Evolutionary conservation across 139 green algal species (phyloP).

Genomic region (Astrephomene gubernaculifera): DNA sequence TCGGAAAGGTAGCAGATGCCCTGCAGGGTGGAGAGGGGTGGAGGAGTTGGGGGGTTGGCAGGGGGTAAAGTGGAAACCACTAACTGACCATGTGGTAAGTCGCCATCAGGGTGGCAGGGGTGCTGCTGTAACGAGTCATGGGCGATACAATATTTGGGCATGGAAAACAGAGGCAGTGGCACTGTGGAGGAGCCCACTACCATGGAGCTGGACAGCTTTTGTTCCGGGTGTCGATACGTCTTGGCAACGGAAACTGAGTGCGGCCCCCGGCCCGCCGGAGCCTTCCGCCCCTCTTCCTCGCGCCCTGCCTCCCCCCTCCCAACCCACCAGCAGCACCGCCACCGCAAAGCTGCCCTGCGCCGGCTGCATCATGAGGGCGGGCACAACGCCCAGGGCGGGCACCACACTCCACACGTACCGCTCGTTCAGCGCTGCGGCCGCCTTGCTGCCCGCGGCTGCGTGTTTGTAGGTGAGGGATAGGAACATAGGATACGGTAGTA

Average conservation of each 20-base stretch:
- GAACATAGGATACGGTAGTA: too few relatives aligned
- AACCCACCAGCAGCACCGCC: constrained; percentile 49
- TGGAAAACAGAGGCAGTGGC: too few relatives aligned
- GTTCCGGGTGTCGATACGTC: too few relatives aligned
- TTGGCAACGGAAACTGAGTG: too few relatives aligned
- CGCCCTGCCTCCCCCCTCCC: not conserved
- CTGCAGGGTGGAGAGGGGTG: not conserved
- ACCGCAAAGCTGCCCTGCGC: constrained; percentile 53
- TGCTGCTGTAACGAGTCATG: too few relatives aligned
- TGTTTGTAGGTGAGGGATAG: not conserved
- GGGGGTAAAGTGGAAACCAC: not conserved
- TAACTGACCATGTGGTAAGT: not conserved
- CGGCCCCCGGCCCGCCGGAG: too few relatives aligned
- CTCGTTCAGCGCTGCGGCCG: constrained; percentile 25
- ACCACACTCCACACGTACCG: constrained; percentile 87
- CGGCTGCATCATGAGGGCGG: constrained; percentile 69
- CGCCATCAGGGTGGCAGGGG: too few relatives aligned
- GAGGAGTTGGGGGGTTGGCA: not conserved
- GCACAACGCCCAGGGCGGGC: constrained; percentile 86
- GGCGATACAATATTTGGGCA: too few relatives aligned
- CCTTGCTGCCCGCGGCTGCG: constrained; percentile 13
- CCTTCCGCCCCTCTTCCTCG: not conserved
- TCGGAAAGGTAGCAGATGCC: constrained; percentile 46
- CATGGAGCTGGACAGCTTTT: too few relatives aligned
- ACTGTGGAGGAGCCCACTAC: too few relatives aligned